A percentile compares a stretch with the other conserved stretches of the same genome.
Conservation (phyloP, 805 yeast genomes). For the Saccharomycopsis microspora region DNA sequence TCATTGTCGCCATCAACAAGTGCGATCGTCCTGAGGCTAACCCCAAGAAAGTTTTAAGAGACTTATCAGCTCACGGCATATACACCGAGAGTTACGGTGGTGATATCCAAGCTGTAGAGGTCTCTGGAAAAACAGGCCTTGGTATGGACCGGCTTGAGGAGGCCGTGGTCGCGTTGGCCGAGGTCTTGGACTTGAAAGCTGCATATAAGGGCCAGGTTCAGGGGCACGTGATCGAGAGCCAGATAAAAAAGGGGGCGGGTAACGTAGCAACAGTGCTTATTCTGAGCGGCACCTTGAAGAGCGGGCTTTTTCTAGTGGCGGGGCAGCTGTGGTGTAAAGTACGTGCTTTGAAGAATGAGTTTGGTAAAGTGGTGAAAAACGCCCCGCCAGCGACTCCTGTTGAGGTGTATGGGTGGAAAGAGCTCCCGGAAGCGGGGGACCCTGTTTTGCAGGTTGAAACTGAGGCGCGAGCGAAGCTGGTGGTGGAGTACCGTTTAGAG, state of each 20-base stretch:
- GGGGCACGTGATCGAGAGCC: constrained; percentile 87
- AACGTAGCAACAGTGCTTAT: constrained; percentile 77
- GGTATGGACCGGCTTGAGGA: constrained; percentile 89
- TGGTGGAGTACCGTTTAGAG: constrained; percentile 48
- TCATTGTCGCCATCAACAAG: constrained; percentile 88
- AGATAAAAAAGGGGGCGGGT: constrained; percentile 73
- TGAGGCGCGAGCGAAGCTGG: constrained; percentile 70
- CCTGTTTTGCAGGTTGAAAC: constrained; percentile 62
- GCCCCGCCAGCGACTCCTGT: constrained; percentile 89
- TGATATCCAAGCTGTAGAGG: constrained; percentile 78
- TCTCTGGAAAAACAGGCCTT: constrained; percentile 81
- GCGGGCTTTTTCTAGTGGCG: constrained; percentile 69
- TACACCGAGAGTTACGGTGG: constrained; percentile 93
- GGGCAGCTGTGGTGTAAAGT: constrained; percentile 85
- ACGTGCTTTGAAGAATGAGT: constrained; percentile 63
- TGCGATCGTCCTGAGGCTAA: constrained; percentile 75
- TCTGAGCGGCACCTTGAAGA: constrained; percentile 61
- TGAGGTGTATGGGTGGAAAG: constrained; percentile 91
- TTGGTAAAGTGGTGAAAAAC: constrained; percentile 44
- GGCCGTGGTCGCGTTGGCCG: constrained; percentile 76
- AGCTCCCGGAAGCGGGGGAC: constrained; percentile 85
- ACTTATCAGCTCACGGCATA: constrained; percentile 64
- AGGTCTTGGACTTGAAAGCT: constrained; percentile 68
- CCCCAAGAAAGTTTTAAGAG: constrained; percentile 66
- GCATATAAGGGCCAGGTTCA: constrained; percentile 41